A percentile compares a stretch with the other conserved stretches of the same genome.
Conservation (phyloP, 1,139 yeast species). For the Taphrina populina region DNA sequence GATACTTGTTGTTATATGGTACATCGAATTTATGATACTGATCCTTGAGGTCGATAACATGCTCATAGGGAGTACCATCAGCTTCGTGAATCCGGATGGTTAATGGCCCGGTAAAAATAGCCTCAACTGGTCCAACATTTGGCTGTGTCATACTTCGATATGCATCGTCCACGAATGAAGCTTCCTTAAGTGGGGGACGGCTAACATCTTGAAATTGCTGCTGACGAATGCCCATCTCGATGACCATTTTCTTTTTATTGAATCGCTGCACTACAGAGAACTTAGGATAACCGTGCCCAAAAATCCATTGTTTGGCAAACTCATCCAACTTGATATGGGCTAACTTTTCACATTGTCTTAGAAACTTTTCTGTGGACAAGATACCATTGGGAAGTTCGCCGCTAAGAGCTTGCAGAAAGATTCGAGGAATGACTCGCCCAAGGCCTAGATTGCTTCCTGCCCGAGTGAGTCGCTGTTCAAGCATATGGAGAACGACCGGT, state of each 20-base stretch:
- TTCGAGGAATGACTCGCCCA: constrained; percentile 84
- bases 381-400: constrained; percentile 83
- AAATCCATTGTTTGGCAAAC: constrained; percentile 93
- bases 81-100: constrained; percentile 96
- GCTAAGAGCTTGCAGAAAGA: constrained; percentile 91
- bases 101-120: constrained; percentile 73
- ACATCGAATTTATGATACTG: constrained; percentile 83
- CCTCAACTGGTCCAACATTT: constrained; percentile 41
- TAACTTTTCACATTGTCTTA: constrained; percentile 88
- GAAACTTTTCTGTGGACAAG: constrained; percentile 79
- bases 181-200: constrained; percentile 46
- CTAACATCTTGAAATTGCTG: constrained; percentile 66
- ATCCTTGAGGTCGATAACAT: constrained; percentile 87
- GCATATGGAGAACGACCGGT: constrained; percentile 76
- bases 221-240: constrained; percentile 92
- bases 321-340: constrained; percentile 78
- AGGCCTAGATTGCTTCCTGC: constrained; percentile 92
- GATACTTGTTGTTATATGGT: constrained; percentile 87
- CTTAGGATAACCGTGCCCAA: constrained; percentile 82
- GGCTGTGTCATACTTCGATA: constrained; percentile 43
- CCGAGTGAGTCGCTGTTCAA: constrained; percentile 91
- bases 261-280: constrained; percentile 86
- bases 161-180: constrained; percentile 49
- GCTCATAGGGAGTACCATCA: constrained; percentile 99
- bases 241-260: constrained; percentile 87